phyloP scores from a whole-genome alignment of 768 basidiomycete genomes.

The Auriscalpium microsporum region DNA sequence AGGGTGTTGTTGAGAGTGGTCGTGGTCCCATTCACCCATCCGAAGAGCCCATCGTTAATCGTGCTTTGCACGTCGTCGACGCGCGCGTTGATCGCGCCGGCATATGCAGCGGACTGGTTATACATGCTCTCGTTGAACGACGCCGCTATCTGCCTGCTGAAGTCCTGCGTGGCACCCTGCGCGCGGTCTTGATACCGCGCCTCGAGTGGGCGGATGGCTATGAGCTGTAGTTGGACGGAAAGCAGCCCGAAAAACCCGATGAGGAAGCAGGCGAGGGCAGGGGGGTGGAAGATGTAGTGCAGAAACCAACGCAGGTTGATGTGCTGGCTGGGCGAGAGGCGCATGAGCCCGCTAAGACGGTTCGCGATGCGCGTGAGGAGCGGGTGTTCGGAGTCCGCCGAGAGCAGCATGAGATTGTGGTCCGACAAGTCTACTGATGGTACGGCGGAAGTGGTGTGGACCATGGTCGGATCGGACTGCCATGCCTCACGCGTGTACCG shows the following conservation, averaged over 20 bases:
- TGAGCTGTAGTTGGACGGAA: slow-evolving; percentile 79
- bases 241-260: slow-evolving; percentile 89
- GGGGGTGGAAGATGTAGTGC: slow-evolving; percentile 85
- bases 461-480: slow-evolving; percentile 60
- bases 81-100: slow-evolving; percentile 63
- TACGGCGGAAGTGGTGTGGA: slow-evolving; percentile 26
- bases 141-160: slow-evolving; percentile 61
- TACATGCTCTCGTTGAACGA: slow-evolving; percentile 80
- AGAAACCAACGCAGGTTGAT: slow-evolving; percentile 80
- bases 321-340: slow-evolving; percentile 52
- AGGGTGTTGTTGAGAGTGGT: slow-evolving; percentile 81
- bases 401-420: slow-evolving; percentile 73
- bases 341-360: slow-evolving; percentile 39
- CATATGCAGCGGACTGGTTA: slow-evolving; percentile 72
- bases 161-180: slow-evolving; percentile 49
- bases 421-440: slow-evolving; percentile 58
- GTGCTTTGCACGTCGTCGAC: slow-evolving; percentile 62
- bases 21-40: slow-evolving; percentile 92
- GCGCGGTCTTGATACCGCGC: slow-evolving; percentile 58
- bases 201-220: slow-evolving; percentile 68
- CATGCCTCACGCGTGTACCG: slow-evolving; percentile 69
- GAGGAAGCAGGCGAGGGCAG: slow-evolving; percentile 83
- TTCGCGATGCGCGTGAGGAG: slow-evolving; percentile 61
- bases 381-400: slow-evolving; percentile 62
- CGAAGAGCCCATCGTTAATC: slow-evolving; percentile 83